Conservation (phyloP, 495 filamentous ascomycete genomes). For the Annulohypoxylon stygium region DNA sequence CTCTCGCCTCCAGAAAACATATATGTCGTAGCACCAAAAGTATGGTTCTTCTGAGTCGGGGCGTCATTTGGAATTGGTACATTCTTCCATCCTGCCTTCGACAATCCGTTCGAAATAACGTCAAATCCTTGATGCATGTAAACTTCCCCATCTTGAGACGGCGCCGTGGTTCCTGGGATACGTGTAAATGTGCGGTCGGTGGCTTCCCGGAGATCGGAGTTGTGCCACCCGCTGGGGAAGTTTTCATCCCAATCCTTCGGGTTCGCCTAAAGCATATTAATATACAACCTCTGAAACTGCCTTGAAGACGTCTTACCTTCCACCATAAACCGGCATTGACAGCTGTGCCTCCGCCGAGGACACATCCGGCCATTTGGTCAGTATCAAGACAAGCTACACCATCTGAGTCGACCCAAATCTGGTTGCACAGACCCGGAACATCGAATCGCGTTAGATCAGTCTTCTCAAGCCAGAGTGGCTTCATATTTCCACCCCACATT, state of each 20-base stretch:
- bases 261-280: conserved; percentile 52
- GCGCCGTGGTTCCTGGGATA: conserved; percentile 77
- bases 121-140: conserved; percentile 77
- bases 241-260: conserved; percentile 77
- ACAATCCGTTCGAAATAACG: conserved; percentile 68
- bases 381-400: conserved; percentile 77
- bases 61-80: conserved; percentile 70
- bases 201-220: conserved; percentile 70
- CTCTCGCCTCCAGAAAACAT: conserved; percentile 77
- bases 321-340: conserved; percentile 76
- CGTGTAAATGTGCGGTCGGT: conserved; percentile 74
- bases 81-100: conserved; percentile 70
- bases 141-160: conserved; percentile 75
- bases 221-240: conserved; percentile 81
- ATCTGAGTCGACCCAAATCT: conserved; percentile 73
- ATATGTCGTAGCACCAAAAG: conserved; percentile 73
- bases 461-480: conserved; percentile 74
- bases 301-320: conserved; percentile 55
- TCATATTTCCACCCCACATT: conserved; percentile 68
- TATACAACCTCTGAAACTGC: background rate
- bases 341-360: conserved; percentile 81
- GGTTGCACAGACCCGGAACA: conserved; percentile 81
- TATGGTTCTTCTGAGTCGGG: conserved; percentile 75
- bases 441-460: conserved; percentile 81
- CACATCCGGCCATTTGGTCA: conserved; percentile 81